Conservation (phyloP, 768 basidiomycete genomes). For the Calvatia gigantea region DNA sequence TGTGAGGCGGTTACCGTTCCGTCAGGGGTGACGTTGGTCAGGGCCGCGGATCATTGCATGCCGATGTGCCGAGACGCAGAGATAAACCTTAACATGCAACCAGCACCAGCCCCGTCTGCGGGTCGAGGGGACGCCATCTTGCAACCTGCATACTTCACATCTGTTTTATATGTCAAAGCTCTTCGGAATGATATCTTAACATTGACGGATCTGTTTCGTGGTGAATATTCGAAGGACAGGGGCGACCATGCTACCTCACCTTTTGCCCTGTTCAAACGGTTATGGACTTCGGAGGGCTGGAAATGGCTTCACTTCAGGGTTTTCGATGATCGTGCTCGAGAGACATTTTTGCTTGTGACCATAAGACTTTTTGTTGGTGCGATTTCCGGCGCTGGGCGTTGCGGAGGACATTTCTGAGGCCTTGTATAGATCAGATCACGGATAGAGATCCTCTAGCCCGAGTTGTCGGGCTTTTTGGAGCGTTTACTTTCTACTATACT, state of each 20-base stretch:
- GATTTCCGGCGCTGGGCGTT: constrained; percentile 14
- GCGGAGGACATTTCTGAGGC: background rate
- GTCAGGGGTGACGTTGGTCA: no score
- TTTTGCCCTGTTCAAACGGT: constrained; percentile 65
- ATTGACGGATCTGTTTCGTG: constrained; percentile 50
- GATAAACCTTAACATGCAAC: constrained; percentile 25
- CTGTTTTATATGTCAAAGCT: constrained; percentile 64
- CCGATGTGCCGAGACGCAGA: background rate
- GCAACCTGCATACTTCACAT: constrained; percentile 78
- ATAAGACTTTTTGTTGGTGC: constrained; percentile 66
- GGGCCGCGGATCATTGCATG: background rate
- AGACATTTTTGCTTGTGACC: constrained; percentile 56
- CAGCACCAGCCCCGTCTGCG: constrained; percentile 54
- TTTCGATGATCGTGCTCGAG: constrained; percentile 63
- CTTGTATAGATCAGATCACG: constrained; percentile 46
- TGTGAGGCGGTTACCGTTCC: no score
- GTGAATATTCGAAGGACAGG: constrained; percentile 41
- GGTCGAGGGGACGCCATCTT: constrained; percentile 51
- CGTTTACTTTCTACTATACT: constrained; percentile 67
- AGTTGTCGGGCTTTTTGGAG: constrained; percentile 59
- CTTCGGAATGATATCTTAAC: constrained; percentile 60
- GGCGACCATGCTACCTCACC: constrained; percentile 34
- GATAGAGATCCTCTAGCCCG: constrained; percentile 51
- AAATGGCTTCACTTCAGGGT: constrained; percentile 72
- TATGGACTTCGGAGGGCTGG: constrained; percentile 73